Evolutionary conservation across 139 green algal species (phyloP).

Genomic region (Tetraselmis striata): DNA sequence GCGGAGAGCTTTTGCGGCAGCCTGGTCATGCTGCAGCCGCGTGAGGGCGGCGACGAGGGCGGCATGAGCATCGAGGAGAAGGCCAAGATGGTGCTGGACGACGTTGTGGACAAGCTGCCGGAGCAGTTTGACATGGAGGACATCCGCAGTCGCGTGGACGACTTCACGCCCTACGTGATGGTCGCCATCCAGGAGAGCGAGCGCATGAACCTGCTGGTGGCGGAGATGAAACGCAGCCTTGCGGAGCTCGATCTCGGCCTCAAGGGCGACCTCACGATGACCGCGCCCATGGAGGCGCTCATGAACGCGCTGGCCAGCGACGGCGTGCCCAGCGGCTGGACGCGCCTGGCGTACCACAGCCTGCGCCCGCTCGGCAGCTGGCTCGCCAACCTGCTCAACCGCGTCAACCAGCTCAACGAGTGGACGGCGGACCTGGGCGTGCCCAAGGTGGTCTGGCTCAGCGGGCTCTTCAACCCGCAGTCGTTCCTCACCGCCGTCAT

Average conservation of each 20-base stretch:
- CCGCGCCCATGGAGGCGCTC: slow-evolving; percentile 77
- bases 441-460: slow-evolving; percentile 79
- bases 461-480: slow-evolving; percentile 87
- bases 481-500: slow-evolving; percentile 91
- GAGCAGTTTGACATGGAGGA: slow-evolving; percentile 80
- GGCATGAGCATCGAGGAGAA: slow-evolving; percentile 69
- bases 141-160: slow-evolving; percentile 67
- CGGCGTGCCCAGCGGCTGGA: slow-evolving; percentile 53
- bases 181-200: slow-evolving; percentile 86
- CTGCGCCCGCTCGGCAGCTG: slow-evolving; percentile 65
- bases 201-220: slow-evolving; percentile 81
- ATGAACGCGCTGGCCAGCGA: slow-evolving; percentile 66
- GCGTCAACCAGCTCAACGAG: slow-evolving; percentile 73
- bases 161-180: slow-evolving; percentile 81
- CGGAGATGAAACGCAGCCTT: slow-evolving; percentile 68
- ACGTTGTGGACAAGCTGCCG: slow-evolving; percentile 72
- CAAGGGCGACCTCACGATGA: slow-evolving; percentile 88
- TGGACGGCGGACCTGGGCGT: slow-evolving; percentile 74
- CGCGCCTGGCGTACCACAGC: slow-evolving; percentile 69
- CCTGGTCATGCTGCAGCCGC: slow-evolving; percentile 64
- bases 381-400: slow-evolving; percentile 63
- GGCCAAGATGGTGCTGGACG: slow-evolving; percentile 79
- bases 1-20: slow-evolving; percentile 68
- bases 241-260: slow-evolving; percentile 88
- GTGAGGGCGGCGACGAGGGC: slow-evolving; percentile 41